Percentiles rank a stretch among this genome's conserved stretches.
Evolutionary conservation across 2,329 filamentous ascomycete species (phyloP).

Genomic region (Juglanconis sp.): DNA sequence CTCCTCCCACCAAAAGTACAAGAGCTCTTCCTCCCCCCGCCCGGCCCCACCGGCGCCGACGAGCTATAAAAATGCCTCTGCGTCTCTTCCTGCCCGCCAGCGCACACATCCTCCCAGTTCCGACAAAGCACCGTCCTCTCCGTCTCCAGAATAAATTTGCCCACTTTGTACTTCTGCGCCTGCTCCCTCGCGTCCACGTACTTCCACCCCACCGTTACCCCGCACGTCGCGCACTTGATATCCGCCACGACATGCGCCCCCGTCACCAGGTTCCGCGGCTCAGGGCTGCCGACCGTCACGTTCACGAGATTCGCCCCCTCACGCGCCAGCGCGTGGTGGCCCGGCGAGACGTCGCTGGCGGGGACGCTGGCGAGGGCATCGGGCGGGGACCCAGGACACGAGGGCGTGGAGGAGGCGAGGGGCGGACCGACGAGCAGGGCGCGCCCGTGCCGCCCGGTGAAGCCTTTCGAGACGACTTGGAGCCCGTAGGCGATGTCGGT

Average conservation of each 20-base stretch:
- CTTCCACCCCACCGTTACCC: constrained; percentile 62
- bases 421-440: constrained; percentile 54
- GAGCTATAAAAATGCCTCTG: constrained; percentile 19
- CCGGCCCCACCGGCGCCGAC: background rate
- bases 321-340: constrained; percentile 18
- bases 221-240: constrained; percentile 56
- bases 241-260: constrained; percentile 64
- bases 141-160: constrained; percentile 66
- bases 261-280: constrained; percentile 58
- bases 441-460: constrained; percentile 63
- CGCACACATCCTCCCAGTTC: constrained; percentile 49
- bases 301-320: constrained; percentile 43
- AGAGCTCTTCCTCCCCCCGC: constrained; percentile 10
- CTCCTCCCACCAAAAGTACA: constrained; percentile 16
- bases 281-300: constrained; percentile 50
- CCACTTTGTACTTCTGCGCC: constrained; percentile 63
- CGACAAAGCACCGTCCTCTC: constrained; percentile 51
- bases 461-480: constrained; percentile 64
- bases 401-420: constrained; percentile 7
- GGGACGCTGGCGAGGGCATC: constrained; percentile 21
- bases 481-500: constrained; percentile 58
- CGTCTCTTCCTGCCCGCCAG: constrained; percentile 12
- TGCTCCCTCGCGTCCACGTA: constrained; percentile 61
- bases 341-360: constrained; percentile 11
- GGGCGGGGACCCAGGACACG: constrained; percentile 23